Evolutionary conservation across 2,329 filamentous ascomycete species (phyloP).

Genomic region (Sporothrix brunneoviolacea): DNA sequence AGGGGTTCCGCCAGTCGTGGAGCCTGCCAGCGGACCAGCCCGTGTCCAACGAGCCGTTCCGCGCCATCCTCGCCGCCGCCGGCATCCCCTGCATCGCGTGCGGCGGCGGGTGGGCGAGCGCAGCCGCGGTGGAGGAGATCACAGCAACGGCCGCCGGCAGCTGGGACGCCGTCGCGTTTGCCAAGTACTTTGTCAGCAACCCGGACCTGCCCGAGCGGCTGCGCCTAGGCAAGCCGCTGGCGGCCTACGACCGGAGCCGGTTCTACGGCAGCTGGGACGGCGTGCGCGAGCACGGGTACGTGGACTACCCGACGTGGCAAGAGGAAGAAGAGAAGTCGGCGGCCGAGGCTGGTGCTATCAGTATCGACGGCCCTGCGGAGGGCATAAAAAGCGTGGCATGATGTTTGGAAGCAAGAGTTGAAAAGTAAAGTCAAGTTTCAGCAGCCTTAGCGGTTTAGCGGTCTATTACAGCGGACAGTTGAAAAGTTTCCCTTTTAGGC

Average conservation of each 20-base stretch:
- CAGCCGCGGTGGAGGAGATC: background rate
- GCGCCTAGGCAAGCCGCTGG: background rate
- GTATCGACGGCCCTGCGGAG: background rate
- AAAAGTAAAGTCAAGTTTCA: no score
- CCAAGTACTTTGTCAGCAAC: conserved; percentile 5
- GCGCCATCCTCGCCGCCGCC: background rate
- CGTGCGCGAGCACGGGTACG: conserved; percentile 1
- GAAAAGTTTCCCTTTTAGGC: no score
- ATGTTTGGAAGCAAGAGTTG: no score
- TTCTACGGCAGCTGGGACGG: conserved; percentile 8
- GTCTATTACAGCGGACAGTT: no score
- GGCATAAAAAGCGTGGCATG: background rate
- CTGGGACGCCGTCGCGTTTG: background rate
- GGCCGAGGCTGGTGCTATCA: no score
- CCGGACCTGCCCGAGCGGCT: conserved; percentile 2
- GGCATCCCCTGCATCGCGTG: conserved; percentile 1
- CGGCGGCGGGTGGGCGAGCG: background rate
- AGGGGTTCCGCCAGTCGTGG: conserved; percentile 1
- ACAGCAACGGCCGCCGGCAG: background rate
- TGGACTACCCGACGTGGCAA: conserved; percentile 5
- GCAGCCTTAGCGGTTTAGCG: no score
- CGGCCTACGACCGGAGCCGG: background rate
- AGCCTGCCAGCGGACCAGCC: background rate
- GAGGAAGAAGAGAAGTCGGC: background rate
- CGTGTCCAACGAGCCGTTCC: conserved; percentile 4